Base-by-base conservation (phyloP, 805 yeast genomes). In the Saturnispora sanitii region DNA sequence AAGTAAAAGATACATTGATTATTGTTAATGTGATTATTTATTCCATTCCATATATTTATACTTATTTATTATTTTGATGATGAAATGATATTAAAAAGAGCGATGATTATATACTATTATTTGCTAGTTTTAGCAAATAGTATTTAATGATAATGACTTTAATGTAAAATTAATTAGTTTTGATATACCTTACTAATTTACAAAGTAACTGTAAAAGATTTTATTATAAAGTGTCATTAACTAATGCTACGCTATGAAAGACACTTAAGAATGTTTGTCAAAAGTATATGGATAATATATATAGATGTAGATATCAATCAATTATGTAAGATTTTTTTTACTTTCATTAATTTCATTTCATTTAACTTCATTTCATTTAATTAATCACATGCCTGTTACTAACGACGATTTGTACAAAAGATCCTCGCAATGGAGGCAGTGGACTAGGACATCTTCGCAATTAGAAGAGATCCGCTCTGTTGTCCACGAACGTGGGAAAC, bases 371-470 rank as follows among this genome's bases (percentile, higher is more conserved):
- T 4, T 33, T 30, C 16, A 22, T 40, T 40, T 35, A 23, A 26
- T 35, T 34, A 29, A 13, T 29, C 5, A 6, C 6, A 28, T 25
- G 17, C 18, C 17, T 16, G 69, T 82, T 6, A 65, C 86, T 1
- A 82, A 77, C 51, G 96, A 92, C 58, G 98, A 92, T 48, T 64
- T 92, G 30, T 90, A 85, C 60, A 72, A 97, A 33, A 71, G 87
- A 25, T 83, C 95, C 4, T 72, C 92, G 1, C 98, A 90, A 62
- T 90, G 71, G 56, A 66, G 81, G 39, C 42, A 75, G 8, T 90
- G 98, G 98, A 87, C 96, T 1, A 90, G 74, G 58, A 77, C 86
- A 0, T 54, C 56, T 16, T 73, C 73, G 2, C 73, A 71, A 42
- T 65, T 90, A n/a, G 61, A 58, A 3, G 66, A 68, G 22, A 59